Evolutionary conservation across 805 yeast genomes (phyloP).

Genomic region (Myxozyma melibiosi): DNA sequence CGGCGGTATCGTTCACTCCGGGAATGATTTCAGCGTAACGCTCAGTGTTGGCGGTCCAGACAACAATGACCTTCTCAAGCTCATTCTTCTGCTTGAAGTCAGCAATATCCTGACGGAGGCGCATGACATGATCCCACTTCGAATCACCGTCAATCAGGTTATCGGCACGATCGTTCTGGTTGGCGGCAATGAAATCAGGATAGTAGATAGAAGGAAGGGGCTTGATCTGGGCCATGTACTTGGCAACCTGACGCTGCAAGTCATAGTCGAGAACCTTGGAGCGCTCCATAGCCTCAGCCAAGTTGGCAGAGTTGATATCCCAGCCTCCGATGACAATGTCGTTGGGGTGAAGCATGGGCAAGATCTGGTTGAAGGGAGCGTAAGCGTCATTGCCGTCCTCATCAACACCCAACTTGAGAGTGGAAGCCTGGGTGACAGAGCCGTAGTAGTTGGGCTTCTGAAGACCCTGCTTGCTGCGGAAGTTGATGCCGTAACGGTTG

Average conservation of each 20-base stretch:
- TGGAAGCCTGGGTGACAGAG: constrained; percentile 90
- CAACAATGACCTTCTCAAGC: constrained; percentile 83
- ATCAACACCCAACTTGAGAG: constrained; percentile 87
- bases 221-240: constrained; percentile 58
- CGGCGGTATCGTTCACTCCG: constrained; percentile 88
- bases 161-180: constrained; percentile 90
- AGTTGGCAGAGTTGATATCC: constrained; percentile 79
- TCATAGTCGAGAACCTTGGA: constrained; percentile 85
- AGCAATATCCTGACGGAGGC: constrained; percentile 77
- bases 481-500: constrained; percentile 73
- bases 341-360: constrained; percentile 88
- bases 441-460: constrained; percentile 85
- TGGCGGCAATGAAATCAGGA: constrained; percentile 95
- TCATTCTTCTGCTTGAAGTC: constrained; percentile 70
- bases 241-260: constrained; percentile 73
- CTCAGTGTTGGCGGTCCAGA: constrained; percentile 98
- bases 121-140: constrained; percentile 90
- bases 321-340: constrained; percentile 91
- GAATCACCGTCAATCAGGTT: constrained; percentile 70
- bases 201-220: constrained; percentile 89
- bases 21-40: constrained; percentile 75
- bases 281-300: constrained; percentile 78
- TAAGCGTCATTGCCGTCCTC: constrained; percentile 79
- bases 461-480: constrained; percentile 80
- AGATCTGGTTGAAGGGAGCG: constrained; percentile 86